Evolutionary conservation across 1,284 basidiomycete species (phyloP).

Genomic region (Marasmius tenuissimus): DNA sequence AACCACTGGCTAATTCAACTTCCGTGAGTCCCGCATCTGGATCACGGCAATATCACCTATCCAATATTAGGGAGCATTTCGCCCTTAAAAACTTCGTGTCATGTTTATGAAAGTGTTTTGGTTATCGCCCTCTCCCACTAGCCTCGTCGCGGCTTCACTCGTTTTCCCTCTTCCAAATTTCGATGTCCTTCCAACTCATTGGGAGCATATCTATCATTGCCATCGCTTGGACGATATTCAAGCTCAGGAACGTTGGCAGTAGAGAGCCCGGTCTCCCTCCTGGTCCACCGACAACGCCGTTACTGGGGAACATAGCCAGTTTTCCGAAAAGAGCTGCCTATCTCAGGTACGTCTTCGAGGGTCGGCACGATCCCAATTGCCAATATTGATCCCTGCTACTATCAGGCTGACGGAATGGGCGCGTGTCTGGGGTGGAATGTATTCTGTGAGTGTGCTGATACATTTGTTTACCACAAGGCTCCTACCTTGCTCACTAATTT

Average conservation of each 20-base stretch:
- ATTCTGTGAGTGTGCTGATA: constrained; percentile 8
- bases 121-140: too few species aligned
- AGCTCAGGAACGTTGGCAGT: neutral
- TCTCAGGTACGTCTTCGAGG: constrained; percentile 2
- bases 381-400: too few species aligned
- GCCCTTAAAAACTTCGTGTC: too few species aligned
- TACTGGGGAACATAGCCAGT: constrained; percentile 12
- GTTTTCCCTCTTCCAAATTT: too few species aligned
- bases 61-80: too few species aligned
- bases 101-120: too few species aligned
- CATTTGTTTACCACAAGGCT: neutral
- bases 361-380: neutral
- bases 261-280: constrained; percentile 10
- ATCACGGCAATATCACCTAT: too few species aligned
- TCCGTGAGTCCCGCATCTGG: too few species aligned
- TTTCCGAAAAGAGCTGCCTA: constrained; percentile 11
- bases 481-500: neutral
- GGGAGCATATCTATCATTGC: neutral
- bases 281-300: constrained; percentile 12
- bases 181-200: too few species aligned
- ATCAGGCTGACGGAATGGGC: constrained; percentile 15
- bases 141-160: too few species aligned
- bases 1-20: too few species aligned
- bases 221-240: neutral
- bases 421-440: constrained; percentile 16